Percentiles rank a stretch among this genome's conserved stretches.
phyloP scores from a whole-genome alignment of 2,329 filamentous ascomycete species.

The Polytolypa hystricis region DNA sequence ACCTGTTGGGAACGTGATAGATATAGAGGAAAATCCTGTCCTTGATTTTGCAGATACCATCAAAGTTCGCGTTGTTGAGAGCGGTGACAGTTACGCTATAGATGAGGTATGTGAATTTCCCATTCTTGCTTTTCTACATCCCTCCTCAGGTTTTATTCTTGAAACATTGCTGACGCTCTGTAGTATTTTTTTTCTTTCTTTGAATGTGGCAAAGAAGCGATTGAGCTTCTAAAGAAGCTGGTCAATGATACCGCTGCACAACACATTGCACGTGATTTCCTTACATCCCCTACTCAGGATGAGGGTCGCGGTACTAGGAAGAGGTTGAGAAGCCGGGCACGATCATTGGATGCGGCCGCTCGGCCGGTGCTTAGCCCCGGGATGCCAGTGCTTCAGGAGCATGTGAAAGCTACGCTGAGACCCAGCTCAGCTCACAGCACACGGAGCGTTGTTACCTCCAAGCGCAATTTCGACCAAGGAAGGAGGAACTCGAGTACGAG shows the following conservation, averaged over 20 bases:
- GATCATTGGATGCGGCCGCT: neutral
- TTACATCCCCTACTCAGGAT: conserved; percentile 14
- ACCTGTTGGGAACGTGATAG: conserved; percentile 77
- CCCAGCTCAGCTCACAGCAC: conserved; percentile 35
- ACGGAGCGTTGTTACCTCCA: too few species aligned
- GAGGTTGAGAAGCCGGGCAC: conserved; percentile 6
- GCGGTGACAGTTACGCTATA: conserved; percentile 86
- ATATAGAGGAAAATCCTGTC: conserved; percentile 84
- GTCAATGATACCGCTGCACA: conserved; percentile 52
- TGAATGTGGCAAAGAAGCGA: conserved; percentile 69
- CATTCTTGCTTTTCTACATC: neutral
- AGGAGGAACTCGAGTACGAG: conserved; percentile 54
- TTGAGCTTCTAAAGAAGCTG: conserved; percentile 63
- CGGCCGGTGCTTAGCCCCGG: neutral
- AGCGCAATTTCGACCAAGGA: conserved; percentile 28
- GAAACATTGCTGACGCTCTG: conserved; percentile 10
- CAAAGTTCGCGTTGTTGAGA: conserved; percentile 86
- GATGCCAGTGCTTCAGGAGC: conserved; percentile 36
- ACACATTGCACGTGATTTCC: conserved; percentile 24
- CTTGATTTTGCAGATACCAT: conserved; percentile 87
- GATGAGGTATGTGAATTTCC: conserved; percentile 57
- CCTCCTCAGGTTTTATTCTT: neutral
- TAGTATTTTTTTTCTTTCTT: conserved; percentile 97
- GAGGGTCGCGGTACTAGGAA: conserved; percentile 11
- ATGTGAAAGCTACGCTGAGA: conserved; percentile 51